phyloP scores from a whole-genome alignment of 2,329 filamentous ascomycete genomes.

The Cladosporium sp. region DNA sequence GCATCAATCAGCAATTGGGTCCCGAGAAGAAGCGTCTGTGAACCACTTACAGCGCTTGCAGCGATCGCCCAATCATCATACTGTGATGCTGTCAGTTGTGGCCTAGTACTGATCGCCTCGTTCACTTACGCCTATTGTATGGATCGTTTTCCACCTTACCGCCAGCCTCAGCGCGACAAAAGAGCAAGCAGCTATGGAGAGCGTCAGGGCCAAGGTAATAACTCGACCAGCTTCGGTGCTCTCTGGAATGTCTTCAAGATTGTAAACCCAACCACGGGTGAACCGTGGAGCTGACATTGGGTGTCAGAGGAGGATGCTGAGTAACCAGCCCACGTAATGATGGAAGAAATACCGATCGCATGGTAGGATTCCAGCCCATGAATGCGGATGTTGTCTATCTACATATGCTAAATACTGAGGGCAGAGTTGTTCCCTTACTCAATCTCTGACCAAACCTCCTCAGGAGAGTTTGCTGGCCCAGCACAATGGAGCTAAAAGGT shows the following conservation, averaged over 20 bases:
- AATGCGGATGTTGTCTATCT: not conserved
- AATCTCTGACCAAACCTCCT: not conserved
- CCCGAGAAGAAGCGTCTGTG: not conserved
- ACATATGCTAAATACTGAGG: not conserved
- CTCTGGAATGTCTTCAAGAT: conserved; percentile 18
- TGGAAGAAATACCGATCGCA: not conserved
- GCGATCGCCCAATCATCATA: not conserved
- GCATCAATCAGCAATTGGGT: not conserved
- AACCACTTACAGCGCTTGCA: not conserved
- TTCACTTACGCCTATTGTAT: conserved; percentile 15
- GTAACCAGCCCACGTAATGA: not conserved
- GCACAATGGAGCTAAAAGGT: not conserved
- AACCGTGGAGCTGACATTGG: not conserved
- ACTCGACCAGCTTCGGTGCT: conserved; percentile 21
- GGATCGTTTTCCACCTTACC: conserved; percentile 15
- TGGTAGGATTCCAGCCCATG: not conserved
- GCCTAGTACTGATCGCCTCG: not conserved
- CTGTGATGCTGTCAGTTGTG: not conserved
- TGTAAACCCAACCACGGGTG: conserved; percentile 15
- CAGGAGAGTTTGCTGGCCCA: not conserved
- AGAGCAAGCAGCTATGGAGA: conserved; percentile 19
- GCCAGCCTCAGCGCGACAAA: conserved; percentile 21
- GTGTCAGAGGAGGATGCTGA: not conserved
- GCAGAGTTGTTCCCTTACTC: not conserved
- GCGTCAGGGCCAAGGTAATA: conserved; percentile 21